Evolutionary conservation across 352 stramenopile genomes (phyloP), one percentile per base, ranked within the genome.

Genomic region (Pythium scleroteichum): DNA sequence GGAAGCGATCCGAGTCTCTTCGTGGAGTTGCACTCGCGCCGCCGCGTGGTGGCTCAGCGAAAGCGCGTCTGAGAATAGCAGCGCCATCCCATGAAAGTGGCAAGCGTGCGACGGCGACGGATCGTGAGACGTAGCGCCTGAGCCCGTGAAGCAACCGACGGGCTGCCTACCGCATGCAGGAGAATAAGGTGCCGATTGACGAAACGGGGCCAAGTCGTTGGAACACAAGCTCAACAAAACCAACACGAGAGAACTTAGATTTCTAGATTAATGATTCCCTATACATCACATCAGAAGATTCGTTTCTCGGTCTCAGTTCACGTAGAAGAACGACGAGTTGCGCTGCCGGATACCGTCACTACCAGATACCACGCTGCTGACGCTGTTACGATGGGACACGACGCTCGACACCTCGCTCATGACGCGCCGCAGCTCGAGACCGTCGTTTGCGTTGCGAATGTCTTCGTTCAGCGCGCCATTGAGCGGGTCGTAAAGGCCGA

Each of bases 321-420:
- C 70, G 58, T 92, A 92, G 47, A 92, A 92, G 61, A 92, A 92
- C 2, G 78, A 88, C 10, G 82, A 92, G 61, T 92, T 80, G 19
- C 82, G 77, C 23, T 68, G 75, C 6, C 80, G 76, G n/a, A 66
- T 51, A 24, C 68, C 68, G 20, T 56, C 51, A 23, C 77, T 78
- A 23, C 66, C 68, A 19, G 72, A 87, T 13, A 38, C 26, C 17
- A 76, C 55, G 32, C 68, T 86, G 54, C 68, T 72, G 24, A 77
- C 62, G 35, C 79, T 87, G 35, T 75, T 84, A 0, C 79, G 70
- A 29, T 79, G 69, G 29, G 72, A 80, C 14, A 82, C 73, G n/a
- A 86, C 79, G 23, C 75, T 86, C 19, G 82, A 92, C 10, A 87
- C 83, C 35, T 80, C 71, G 59, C 83, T 92, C 71, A 92, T 81